These are phyloP conservation scores for Penicillium paradoxum DNA, from an alignment of 495 filamentous ascomycete species.

Conservation along the genomic window DNA sequence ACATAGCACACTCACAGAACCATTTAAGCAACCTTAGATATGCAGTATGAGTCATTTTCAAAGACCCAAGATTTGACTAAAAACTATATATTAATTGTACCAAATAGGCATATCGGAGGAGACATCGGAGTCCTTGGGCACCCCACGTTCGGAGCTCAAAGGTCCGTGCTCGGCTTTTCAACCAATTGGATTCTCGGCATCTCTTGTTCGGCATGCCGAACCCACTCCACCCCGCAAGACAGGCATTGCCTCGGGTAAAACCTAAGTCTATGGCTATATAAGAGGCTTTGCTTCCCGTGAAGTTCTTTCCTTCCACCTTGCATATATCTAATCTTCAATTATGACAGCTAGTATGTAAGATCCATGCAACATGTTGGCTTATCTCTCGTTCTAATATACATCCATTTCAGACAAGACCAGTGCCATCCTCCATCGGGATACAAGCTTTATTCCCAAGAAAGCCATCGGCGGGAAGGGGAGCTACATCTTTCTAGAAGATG, in stretches of 20 bases:
- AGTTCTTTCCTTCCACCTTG: not conserved
- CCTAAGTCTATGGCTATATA: slow-evolving; percentile 2
- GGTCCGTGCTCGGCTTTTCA: not conserved
- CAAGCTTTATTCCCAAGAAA: slow-evolving; percentile 34
- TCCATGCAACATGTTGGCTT: not conserved
- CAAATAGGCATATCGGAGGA: slow-evolving; percentile 1
- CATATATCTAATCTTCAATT: not conserved
- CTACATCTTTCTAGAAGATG: slow-evolving; percentile 51
- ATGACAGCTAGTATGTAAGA: slow-evolving; percentile 1
- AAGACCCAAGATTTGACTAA: too few species aligned
- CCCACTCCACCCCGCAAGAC: slow-evolving; percentile 17
- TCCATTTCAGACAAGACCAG: slow-evolving; percentile 15
- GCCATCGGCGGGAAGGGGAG: slow-evolving; percentile 41
- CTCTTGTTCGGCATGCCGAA: slow-evolving; percentile 32
- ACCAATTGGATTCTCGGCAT: slow-evolving; percentile 31
- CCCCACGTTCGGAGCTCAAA: not conserved
- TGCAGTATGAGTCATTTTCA: too few species aligned
- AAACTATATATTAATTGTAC: too few species aligned
- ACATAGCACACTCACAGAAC: too few species aligned
- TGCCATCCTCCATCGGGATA: slow-evolving; percentile 42
- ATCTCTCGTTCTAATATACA: not conserved
- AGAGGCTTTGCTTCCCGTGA: slow-evolving; percentile 1
- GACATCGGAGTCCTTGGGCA: not conserved
- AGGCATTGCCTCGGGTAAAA: slow-evolving; percentile 21
- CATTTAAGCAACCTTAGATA: too few species aligned